A percentile compares a stretch with the other conserved stretches of the same genome.
Evolutionary conservation across 768 basidiomycete species (phyloP).

Genomic region (Boletus eberwhitei): DNA sequence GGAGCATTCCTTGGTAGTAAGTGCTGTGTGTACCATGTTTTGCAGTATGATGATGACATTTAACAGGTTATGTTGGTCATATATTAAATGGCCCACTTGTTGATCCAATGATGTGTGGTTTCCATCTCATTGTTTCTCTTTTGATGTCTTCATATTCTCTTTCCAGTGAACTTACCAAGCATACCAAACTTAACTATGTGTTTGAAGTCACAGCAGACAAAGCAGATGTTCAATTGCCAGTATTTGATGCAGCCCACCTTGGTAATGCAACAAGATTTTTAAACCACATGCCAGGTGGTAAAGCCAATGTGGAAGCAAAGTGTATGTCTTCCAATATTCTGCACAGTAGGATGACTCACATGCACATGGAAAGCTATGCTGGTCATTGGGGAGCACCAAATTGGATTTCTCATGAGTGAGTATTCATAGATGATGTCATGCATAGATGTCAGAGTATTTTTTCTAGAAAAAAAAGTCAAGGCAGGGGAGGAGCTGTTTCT

Average conservation of each 20-base stretch:
- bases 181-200: constrained; percentile 33
- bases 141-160: background rate
- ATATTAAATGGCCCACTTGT: constrained; percentile 15
- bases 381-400: constrained; percentile 36
- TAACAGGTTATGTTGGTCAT: constrained; percentile 41
- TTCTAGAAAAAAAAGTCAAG: constrained; percentile 25
- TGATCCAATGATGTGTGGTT: constrained; percentile 6
- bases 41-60: background rate
- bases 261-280: constrained; percentile 47
- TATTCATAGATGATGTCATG: background rate
- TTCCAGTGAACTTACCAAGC: constrained; percentile 8
- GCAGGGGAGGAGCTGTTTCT: constrained; percentile 35
- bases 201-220: constrained; percentile 22
- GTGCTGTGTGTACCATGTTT: background rate
- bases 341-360: background rate
- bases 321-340: constrained; percentile 19
- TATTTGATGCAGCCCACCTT: constrained; percentile 38
- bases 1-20: constrained; percentile 34
- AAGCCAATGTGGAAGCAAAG: constrained; percentile 21
- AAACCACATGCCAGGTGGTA: constrained; percentile 30
- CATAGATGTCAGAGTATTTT: background rate
- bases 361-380: constrained; percentile 14
- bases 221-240: background rate
- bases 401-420: constrained; percentile 38
- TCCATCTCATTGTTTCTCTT: too few relatives aligned